Evolutionary conservation across 2,329 filamentous ascomycete species (phyloP).

Genomic region (Penicillium sp.): DNA sequence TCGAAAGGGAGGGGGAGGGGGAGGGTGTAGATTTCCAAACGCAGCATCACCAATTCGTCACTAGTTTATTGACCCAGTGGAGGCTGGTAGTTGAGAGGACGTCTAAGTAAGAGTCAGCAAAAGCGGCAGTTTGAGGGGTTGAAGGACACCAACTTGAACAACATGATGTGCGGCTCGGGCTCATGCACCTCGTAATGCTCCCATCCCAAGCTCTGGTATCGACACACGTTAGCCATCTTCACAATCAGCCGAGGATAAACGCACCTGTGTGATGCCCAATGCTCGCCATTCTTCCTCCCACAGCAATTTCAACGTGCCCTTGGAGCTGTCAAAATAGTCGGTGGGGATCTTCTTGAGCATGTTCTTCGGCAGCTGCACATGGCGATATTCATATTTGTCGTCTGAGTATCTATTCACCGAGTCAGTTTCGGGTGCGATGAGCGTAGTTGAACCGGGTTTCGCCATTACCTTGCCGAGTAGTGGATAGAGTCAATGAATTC

Average conservation of each 20-base stretch:
- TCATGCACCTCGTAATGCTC: constrained; percentile 99
- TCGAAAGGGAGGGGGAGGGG: constrained; percentile 1
- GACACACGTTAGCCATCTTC: constrained; percentile 8
- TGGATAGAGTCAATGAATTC: constrained; percentile 93
- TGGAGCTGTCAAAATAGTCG: constrained; percentile 84
- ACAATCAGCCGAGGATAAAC: constrained; percentile 18
- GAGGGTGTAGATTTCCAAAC: constrained; percentile 8
- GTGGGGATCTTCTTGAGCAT: constrained; percentile 97
- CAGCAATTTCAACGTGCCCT: constrained; percentile 90
- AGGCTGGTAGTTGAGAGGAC: constrained; percentile 80
- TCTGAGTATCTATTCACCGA: constrained; percentile 74
- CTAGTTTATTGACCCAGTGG: constrained; percentile 46
- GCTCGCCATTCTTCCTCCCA: constrained; percentile 99
- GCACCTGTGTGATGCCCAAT: constrained; percentile 92
- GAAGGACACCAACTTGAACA: constrained; percentile 80
- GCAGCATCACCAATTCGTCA: constrained; percentile 12
- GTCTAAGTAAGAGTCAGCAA: constrained; percentile 51
- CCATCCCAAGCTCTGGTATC: constrained; percentile 84
- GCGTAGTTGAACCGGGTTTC: neutral
- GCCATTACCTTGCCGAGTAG: constrained; percentile 79
- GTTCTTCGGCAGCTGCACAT: constrained; percentile 94
- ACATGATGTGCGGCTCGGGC: constrained; percentile 93
- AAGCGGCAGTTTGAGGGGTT: constrained; percentile 11
- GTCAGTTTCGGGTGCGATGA: constrained; percentile 12
- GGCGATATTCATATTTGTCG: constrained; percentile 90